A percentile compares a stretch with the other conserved stretches of the same genome.
These are phyloP conservation scores for Panicum miliaceum DNA, from an alignment of 176 grass and related monocot species.

Conservation along the genomic window DNA sequence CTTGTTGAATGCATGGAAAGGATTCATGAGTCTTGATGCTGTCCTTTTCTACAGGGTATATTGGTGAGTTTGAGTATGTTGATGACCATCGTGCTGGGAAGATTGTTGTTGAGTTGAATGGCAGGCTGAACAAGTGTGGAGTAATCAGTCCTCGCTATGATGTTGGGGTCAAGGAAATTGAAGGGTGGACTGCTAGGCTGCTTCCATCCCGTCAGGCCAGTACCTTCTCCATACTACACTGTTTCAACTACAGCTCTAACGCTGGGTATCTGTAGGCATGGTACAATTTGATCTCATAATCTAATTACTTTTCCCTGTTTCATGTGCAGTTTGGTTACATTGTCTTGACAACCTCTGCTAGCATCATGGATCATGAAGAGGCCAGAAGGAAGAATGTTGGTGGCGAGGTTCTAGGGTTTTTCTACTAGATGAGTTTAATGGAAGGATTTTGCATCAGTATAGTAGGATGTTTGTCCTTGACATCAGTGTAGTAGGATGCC, in stretches of 20 bases:
- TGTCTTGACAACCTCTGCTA: constrained; percentile 25
- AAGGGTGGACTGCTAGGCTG: constrained; percentile 48
- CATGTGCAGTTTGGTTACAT: constrained; percentile 22
- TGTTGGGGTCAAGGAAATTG: constrained; percentile 49
- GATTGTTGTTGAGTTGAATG: constrained; percentile 26
- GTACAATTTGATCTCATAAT: background rate
- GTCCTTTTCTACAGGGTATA: constrained; percentile 14
- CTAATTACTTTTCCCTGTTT: background rate
- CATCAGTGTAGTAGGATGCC: background rate
- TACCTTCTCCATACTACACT: background rate
- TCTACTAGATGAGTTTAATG: constrained; percentile 22
- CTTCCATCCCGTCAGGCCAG: constrained; percentile 24
- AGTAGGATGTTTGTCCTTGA: background rate
- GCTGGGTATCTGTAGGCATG: background rate
- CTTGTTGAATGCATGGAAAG: background rate
- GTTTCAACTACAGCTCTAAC: background rate
- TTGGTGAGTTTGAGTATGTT: constrained; percentile 28
- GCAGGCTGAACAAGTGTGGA: constrained; percentile 34
- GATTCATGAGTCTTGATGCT: background rate
- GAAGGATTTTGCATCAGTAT: background rate
- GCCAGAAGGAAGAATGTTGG: constrained; percentile 28
- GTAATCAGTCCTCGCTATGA: constrained; percentile 29
- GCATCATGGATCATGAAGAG: constrained; percentile 36
- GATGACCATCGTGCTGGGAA: constrained; percentile 23
- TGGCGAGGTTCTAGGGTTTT: constrained; percentile 18